Base-by-base conservation (phyloP, 2,329 filamentous ascomycete genomes). In the Pseudogymnoascus sp. region DNA sequence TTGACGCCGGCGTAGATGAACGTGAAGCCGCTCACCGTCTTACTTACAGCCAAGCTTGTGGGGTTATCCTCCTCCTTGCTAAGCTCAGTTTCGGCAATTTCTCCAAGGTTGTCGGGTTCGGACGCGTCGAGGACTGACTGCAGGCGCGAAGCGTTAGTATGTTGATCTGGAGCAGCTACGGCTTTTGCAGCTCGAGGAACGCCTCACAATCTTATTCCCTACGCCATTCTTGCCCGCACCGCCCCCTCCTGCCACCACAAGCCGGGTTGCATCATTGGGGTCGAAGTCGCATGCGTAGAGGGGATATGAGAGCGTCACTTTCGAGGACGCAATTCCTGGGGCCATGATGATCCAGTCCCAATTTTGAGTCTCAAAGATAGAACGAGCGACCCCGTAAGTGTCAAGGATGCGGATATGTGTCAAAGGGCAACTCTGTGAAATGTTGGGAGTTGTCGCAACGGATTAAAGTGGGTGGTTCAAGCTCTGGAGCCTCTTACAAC, bases 271-370 rank as follows among this genome's bases (percentile, higher is more conserved):
- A 77, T 95, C 86, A 70, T 87, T 82, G 60, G 88, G 90, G 72
- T 96, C 91, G 74, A 96, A 97, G 71, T 92, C 92, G 73, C 91
- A 89, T 62, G 88, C 86, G 74, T 92, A 96, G 63, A 96, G 83
- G 58, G 92, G 92, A 74, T 93, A 97, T 63, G 86, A 84, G 66
- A 95, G 83, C 62, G 85, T 72, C 15, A 65, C 60, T 63, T 72
- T 73, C 35, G 72, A 70, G 5, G 65, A 68, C 18, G 69, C 64
- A 31, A 71, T 69, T 59, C 70, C 62, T 9, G 71, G 68, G 18
- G 71, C 67, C 72, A 73, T 73, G 25, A 25, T 15, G 36, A 37
- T 27, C n/a, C 6, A 48, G 31, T 60, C 18, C 27, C 29, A 15
- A 21, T 29, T 29, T 45, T 12, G 8, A 21, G 4, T 21, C 6